A percentile compares a stretch with the other conserved stretches of the same genome.
Conservation (phyloP, 202 grass and related monocot genomes). For the Setaria italica region DNA sequence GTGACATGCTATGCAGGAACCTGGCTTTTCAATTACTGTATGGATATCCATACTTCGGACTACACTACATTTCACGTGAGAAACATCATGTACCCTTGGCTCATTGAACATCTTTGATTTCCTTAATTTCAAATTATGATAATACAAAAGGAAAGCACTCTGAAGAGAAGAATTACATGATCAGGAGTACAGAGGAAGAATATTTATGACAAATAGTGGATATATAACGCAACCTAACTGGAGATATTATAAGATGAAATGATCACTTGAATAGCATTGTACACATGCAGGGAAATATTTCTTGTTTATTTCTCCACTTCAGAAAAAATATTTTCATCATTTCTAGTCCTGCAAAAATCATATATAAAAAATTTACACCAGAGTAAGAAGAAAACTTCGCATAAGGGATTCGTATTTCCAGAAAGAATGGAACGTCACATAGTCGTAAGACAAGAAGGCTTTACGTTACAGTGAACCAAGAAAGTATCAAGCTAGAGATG, state of each 20-base stretch:
- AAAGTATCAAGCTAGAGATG: background rate
- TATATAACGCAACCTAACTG: background rate
- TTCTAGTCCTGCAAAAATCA: constrained; percentile 38
- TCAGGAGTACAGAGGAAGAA: background rate
- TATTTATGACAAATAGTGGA: background rate
- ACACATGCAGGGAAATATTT: background rate
- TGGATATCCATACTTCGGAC: too few relatives aligned
- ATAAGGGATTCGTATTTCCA: background rate
- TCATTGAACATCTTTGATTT: background rate
- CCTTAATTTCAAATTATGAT: background rate
- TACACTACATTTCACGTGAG: too few relatives aligned
- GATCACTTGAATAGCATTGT: background rate
- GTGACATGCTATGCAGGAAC: too few relatives aligned
- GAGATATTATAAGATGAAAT: background rate
- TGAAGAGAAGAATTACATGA: constrained; percentile 10
- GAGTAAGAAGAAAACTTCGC: background rate
- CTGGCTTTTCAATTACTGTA: too few relatives aligned
- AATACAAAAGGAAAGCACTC: background rate
- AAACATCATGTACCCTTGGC: background rate
- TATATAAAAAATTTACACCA: background rate
- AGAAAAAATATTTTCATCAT: background rate
- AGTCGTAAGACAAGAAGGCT: background rate
- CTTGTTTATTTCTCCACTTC: background rate
- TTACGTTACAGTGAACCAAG: background rate
- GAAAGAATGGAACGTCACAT: background rate